phyloP scores from a whole-genome alignment of 805 yeast species.

The Schwanniomyces vanrijiae region DNA sequence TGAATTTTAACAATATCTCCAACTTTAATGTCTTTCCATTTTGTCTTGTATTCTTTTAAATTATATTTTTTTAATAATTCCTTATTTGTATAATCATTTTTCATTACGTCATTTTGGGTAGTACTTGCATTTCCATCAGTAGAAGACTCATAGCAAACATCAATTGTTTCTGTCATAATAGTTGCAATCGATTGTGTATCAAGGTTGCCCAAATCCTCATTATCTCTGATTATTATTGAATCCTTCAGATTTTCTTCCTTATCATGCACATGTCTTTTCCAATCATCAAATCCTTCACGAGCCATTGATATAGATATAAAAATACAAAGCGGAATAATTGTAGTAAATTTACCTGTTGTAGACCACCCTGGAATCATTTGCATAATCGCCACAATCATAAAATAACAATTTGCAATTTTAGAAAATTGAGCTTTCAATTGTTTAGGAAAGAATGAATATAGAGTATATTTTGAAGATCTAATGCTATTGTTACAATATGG shows the following conservation, averaged over 20 bases:
- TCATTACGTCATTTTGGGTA: constrained; percentile 4
- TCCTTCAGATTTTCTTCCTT: constrained; percentile 69
- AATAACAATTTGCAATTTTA: constrained; percentile 88
- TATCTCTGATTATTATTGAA: constrained; percentile 31
- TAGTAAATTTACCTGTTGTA: constrained; percentile 93
- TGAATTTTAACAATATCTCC: constrained; percentile 77
- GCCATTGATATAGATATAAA: constrained; percentile 87
- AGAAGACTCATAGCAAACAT: constrained; percentile 11
- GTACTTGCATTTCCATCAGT: constrained; percentile 3
- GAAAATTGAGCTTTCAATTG: constrained; percentile 91
- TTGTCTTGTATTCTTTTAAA: constrained; percentile 27
- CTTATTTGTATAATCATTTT: constrained; percentile 11
- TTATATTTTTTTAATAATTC: constrained; percentile 27
- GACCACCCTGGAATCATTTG: constrained; percentile 98
- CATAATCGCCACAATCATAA: constrained; percentile 83
- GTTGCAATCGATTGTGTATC: constrained; percentile 40
- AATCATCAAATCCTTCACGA: constrained; percentile 93
- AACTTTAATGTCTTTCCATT: constrained; percentile 82
- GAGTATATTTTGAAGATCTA: constrained; percentile 83
- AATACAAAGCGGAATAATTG: constrained; percentile 83
- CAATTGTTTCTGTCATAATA: constrained; percentile 38
- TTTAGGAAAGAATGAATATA: constrained; percentile 80
- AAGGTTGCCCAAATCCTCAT: constrained; percentile 22
- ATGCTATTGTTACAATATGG: constrained; percentile 69
- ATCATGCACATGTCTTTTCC: constrained; percentile 82